Percentiles rank a stretch among this genome's conserved stretches.
Evolutionary conservation across 148 eudicot species (phyloP).

Genomic region (Salicornia ramosissima): DNA sequence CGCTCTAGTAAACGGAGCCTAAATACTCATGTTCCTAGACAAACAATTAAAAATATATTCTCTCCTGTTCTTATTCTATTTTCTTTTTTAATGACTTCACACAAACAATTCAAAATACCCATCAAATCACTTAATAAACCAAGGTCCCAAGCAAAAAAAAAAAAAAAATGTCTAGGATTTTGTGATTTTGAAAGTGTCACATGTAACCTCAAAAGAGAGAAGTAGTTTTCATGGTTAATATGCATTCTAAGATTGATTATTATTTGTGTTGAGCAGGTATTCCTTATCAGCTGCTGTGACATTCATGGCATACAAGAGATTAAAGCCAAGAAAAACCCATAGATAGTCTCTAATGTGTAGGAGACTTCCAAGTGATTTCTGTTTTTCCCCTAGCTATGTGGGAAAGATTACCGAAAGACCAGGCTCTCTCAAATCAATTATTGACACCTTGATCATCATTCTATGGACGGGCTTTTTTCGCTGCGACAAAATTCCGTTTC

Average conservation of each 20-base stretch:
- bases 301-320: conserved; percentile 77
- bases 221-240: not conserved
- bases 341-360: conserved; percentile 25
- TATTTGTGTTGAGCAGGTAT: conserved; percentile 47
- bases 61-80: too few species aligned
- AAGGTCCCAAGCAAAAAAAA: too few species aligned
- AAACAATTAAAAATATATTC: too few species aligned
- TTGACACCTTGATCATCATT: not conserved
- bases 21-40: too few species aligned
- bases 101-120: too few species aligned
- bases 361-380: not conserved
- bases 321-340: conserved; percentile 40
- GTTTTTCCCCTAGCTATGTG: not conserved
- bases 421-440: not conserved
- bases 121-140: too few species aligned
- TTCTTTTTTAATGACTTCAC: too few species aligned
- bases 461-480: not conserved
- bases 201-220: not conserved
- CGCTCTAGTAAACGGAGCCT: too few species aligned
- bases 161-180: too few species aligned
- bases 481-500: not conserved
- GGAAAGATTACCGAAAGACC: not conserved
- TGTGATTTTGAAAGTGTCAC: too few species aligned
- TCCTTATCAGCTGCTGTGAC: conserved; percentile 84
- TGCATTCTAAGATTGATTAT: not conserved